Conservation (phyloP, 1,139 yeast genomes). For the Suhomyces yuchorum region DNA sequence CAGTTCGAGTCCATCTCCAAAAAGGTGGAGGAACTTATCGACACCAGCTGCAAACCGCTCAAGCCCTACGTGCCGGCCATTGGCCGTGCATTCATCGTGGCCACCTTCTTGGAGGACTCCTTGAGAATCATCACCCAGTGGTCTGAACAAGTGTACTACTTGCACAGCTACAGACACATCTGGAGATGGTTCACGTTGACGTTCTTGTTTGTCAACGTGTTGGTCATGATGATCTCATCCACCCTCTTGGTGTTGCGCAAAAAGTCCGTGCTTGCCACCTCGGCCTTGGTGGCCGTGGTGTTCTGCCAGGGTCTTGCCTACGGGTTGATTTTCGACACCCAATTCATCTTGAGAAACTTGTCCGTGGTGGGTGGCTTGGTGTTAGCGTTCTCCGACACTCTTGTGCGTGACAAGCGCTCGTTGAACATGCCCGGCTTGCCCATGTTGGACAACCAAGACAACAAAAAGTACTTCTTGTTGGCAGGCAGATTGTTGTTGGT, state of each 20-base stretch:
- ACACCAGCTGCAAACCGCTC: conserved; percentile 49
- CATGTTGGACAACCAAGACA: conserved; percentile 77
- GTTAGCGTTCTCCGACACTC: conserved; percentile 86
- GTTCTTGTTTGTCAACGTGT: conserved; percentile 65
- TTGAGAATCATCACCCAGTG: conserved; percentile 84
- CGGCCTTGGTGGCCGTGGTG: conserved; percentile 70
- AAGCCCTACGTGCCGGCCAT: conserved; percentile 81
- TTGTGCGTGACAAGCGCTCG: conserved; percentile 74
- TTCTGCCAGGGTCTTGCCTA: conserved; percentile 84
- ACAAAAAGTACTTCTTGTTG: conserved; percentile 79
- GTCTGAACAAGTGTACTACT: conserved; percentile 86
- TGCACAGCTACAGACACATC: conserved; percentile 76
- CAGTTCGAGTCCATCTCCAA: conserved; percentile 51
- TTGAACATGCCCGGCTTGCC: conserved; percentile 89
- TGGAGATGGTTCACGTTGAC: conserved; percentile 78
- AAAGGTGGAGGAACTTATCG: conserved; percentile 49
- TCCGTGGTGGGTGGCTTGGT: conserved; percentile 92
- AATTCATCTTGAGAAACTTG: conserved; percentile 81
- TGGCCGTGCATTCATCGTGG: conserved; percentile 89
- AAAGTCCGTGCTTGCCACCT: conserved; percentile 71
- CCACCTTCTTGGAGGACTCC: conserved; percentile 92
- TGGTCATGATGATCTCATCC: conserved; percentile 75
- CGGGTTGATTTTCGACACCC: conserved; percentile 81
- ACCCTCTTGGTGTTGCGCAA: conserved; percentile 71
- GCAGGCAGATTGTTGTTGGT: conserved; percentile 90